Conservation (phyloP, 306 rosid species). For the Medicago lupulina region DNA sequence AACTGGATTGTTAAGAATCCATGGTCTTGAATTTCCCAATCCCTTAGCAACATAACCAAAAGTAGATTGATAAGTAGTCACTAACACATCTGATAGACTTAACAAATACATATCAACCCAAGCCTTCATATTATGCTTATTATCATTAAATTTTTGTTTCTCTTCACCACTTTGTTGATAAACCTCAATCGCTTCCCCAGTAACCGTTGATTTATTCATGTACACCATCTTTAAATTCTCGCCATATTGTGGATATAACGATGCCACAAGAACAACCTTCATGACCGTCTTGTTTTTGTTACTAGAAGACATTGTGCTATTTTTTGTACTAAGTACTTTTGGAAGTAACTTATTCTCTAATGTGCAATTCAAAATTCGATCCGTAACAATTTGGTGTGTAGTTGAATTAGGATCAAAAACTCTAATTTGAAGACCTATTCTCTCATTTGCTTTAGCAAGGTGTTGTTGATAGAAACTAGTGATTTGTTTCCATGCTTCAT, state of each 20-base stretch:
- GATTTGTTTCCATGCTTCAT: neutral
- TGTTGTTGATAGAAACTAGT: neutral
- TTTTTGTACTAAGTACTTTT: conserved; percentile 1
- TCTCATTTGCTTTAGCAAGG: neutral
- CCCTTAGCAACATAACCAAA: conserved; percentile 76
- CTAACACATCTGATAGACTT: conserved; percentile 60
- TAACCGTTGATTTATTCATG: conserved; percentile 47
- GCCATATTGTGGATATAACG: conserved; percentile 50
- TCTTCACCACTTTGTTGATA: conserved; percentile 14
- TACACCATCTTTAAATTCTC: conserved; percentile 52
- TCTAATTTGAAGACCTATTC: neutral
- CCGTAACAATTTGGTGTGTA: neutral
- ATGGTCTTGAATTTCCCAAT: conserved; percentile 60
- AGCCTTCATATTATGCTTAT: conserved; percentile 62
- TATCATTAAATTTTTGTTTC: conserved; percentile 59
- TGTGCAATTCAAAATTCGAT: neutral
- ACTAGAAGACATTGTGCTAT: neutral
- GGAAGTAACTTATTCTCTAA: conserved; percentile 36
- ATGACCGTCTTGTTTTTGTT: neutral
- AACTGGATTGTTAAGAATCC: conserved; percentile 51
- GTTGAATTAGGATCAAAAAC: neutral
- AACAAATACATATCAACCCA: conserved; percentile 62
- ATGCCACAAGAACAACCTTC: conserved; percentile 59
- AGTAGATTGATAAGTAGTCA: conserved; percentile 65
- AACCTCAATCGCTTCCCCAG: conserved; percentile 42